These are phyloP conservation scores for Auricularia auricula-judae DNA, from an alignment of 768 basidiomycete species.

Conservation along the genomic window DNA sequence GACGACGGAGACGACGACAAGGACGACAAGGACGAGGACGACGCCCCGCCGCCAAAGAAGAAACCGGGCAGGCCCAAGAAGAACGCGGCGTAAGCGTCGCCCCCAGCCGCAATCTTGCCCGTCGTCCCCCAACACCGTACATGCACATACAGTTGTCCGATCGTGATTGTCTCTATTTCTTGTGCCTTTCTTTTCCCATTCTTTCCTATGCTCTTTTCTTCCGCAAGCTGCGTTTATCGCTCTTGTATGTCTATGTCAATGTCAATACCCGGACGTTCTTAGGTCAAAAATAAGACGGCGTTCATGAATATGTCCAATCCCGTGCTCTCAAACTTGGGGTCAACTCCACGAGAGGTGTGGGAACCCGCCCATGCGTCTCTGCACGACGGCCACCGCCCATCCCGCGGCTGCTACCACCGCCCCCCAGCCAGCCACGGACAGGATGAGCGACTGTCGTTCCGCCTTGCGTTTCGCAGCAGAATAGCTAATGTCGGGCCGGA, in stretches of 20 bases:
- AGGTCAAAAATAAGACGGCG: too few species aligned
- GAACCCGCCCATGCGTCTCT: not conserved
- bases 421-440: slow-evolving; percentile 40
- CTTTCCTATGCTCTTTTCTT: too few species aligned
- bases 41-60: not conserved
- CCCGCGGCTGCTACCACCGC: slow-evolving; percentile 3
- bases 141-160: not conserved
- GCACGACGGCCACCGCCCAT: not conserved
- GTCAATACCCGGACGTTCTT: too few species aligned
- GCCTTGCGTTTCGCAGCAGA: slow-evolving; percentile 65
- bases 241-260: too few species aligned
- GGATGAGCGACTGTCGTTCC: slow-evolving; percentile 51
- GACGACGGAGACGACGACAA: not conserved
- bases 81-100: not conserved
- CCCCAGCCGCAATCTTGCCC: not conserved
- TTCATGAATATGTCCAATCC: too few species aligned
- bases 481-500: slow-evolving; percentile 91
- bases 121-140: not conserved
- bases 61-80: not conserved
- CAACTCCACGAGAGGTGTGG: not conserved
- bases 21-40: not conserved
- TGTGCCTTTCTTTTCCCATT: not conserved
- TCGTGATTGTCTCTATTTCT: not conserved
- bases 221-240: too few species aligned
- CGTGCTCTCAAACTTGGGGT: too few species aligned